Conservation (phyloP, 169 alveolate species). For the Fabrea salina region DNA sequence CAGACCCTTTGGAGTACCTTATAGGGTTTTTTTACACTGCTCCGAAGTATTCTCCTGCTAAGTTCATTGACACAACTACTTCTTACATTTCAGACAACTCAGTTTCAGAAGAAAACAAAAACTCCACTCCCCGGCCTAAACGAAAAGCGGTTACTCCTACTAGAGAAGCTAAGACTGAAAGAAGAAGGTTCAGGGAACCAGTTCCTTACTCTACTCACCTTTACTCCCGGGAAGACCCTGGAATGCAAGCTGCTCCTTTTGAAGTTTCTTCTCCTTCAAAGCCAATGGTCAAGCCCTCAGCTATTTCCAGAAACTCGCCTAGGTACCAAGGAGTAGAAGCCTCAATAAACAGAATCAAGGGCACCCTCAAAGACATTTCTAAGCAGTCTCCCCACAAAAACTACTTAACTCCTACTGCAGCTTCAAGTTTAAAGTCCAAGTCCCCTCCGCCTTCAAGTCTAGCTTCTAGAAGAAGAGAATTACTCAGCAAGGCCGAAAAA, state of each 20-base stretch:
- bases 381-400: too few species aligned
- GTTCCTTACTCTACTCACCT: slow-evolving; percentile 1
- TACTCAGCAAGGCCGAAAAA: too few species aligned
- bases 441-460: too few species aligned
- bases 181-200: not conserved
- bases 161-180: not conserved
- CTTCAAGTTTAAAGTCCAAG: too few species aligned
- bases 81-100: slow-evolving; percentile 11
- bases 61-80: slow-evolving; percentile 15
- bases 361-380: slow-evolving; percentile 9
- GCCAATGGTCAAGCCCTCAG: not conserved
- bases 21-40: slow-evolving; percentile 4
- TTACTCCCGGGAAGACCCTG: not conserved
- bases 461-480: too few species aligned
- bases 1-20: slow-evolving; percentile 21
- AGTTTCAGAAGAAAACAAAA: slow-evolving; percentile 6
- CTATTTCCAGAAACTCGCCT: not conserved
- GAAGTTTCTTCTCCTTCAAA: not conserved
- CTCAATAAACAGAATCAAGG: slow-evolving; percentile 12
- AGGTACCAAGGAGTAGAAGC: slow-evolving; percentile 2
- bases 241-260: not conserved
- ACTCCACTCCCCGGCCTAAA: too few species aligned
- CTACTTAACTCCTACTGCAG: too few species aligned
- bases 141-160: not conserved
- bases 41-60: not conserved